Conservation (phyloP, 495 filamentous ascomycete genomes). For the Talaromyces liani region DNA sequence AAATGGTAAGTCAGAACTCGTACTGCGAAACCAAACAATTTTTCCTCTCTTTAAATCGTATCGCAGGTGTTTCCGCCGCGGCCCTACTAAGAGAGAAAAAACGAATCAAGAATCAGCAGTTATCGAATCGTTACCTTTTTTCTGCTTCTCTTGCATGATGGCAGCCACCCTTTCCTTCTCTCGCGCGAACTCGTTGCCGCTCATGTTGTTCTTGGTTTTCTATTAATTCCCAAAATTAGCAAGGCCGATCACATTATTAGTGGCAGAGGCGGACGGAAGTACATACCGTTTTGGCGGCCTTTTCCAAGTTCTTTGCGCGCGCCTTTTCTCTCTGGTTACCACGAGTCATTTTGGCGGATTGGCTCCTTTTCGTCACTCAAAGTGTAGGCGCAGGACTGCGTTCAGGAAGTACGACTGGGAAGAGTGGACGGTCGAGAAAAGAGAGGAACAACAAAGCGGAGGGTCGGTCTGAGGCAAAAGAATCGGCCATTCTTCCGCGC, state of each 20-base stretch:
- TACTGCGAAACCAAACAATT: neutral
- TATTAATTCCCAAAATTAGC: slow-evolving; percentile 24
- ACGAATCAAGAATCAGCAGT: neutral
- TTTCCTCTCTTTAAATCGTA: neutral
- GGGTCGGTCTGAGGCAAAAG: neutral
- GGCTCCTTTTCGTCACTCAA: neutral
- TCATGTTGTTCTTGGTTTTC: slow-evolving; percentile 55
- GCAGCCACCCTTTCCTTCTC: slow-evolving; percentile 69
- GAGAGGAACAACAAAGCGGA: neutral
- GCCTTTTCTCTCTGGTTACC: slow-evolving; percentile 91
- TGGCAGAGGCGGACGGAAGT: slow-evolving; percentile 7
- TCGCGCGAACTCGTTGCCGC: slow-evolving; percentile 60
- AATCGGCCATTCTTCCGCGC: slow-evolving; percentile 1
- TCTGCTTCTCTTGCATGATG: slow-evolving; percentile 89
- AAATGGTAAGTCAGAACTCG: slow-evolving; percentile 4
- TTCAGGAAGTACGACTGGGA: neutral
- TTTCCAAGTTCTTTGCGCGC: slow-evolving; percentile 74
- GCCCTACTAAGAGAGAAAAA: neutral
- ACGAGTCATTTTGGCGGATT: slow-evolving; percentile 61
- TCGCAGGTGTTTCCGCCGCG: neutral
- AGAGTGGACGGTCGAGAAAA: neutral
- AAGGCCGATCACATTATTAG: neutral
- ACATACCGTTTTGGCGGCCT: slow-evolving; percentile 46
- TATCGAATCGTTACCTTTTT: slow-evolving; percentile 50
- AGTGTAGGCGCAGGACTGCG: slow-evolving; percentile 3